Evolutionary conservation across 257 asterid species (phyloP), one percentile per base, ranked within the genome.

Genomic region (Anisodus acutangulus): DNA sequence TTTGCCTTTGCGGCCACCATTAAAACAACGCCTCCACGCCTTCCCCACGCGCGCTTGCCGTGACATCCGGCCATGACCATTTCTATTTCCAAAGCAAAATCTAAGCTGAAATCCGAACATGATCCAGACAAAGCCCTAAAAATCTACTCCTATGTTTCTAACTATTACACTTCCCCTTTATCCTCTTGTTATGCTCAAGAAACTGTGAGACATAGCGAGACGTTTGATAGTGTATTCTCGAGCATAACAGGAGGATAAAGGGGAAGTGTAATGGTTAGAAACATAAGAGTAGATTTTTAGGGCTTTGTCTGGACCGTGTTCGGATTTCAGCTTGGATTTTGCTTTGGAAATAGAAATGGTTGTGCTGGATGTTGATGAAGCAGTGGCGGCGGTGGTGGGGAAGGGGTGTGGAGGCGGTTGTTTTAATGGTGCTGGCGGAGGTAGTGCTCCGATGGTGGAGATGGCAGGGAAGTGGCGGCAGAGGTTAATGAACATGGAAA

Each of bases 191-290:
- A 90, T 90, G 91, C 91, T 80, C 98, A 95, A 84, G 85, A 92
- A 93, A 76, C 98, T 94, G 51, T 84, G 91, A 69, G 93, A 87
- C 67, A 88, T 92, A 79, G 91, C 93, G 82, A 95, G 98, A 80
- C 97, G 97, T 78, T 92, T 93, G 74, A 94, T 94, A 83, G 97
- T 66, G 85, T 84, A 82, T n/a, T 91, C 95, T 86, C 94, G 98
- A 80, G 91, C 91, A 90, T 90, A 90, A 86, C 95, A 96, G 3
- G 92, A 79, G 83, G 94, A 85, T 81, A 88, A 16, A 8, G 90
- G 88, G 10, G 94, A 88, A 83, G 86, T 31, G 85, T 91, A 66
- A 84, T 87, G 68, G 86, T 86, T 47, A 82, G 96, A 86, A 88
- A 91, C 88, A 26, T 94, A 87, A 67, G 91, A 82, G 91, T 94